Conservation (phyloP, 2,329 filamentous ascomycete genomes). For the Tolypocladium cylindrosporum region DNA sequence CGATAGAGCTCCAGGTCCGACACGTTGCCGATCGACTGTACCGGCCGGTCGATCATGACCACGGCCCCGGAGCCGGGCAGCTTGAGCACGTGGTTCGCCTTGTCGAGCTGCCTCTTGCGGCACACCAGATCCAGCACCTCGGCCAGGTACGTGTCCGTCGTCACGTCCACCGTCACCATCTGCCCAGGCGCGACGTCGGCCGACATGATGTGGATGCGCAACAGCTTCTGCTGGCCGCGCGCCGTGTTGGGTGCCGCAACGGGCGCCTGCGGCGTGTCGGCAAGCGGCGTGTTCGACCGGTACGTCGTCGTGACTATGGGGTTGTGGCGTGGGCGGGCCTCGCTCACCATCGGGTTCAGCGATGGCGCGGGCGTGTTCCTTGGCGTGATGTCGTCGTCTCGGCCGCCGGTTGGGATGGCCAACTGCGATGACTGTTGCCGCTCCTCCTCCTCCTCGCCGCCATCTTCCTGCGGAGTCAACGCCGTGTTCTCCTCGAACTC, state of each 20-base stretch:
- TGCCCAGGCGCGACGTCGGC: conserved; percentile 63
- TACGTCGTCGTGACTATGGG: conserved; percentile 53
- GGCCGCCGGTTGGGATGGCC: neutral
- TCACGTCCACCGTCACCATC: conserved; percentile 64
- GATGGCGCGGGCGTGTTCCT: conserved; percentile 17
- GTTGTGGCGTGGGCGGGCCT: conserved; percentile 35
- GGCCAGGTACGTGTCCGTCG: conserved; percentile 73
- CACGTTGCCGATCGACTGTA: conserved; percentile 67
- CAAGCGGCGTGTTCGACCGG: conserved; percentile 41
- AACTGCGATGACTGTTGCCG: conserved; percentile 1
- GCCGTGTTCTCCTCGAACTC: conserved; percentile 61
- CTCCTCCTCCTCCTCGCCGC: conserved; percentile 40
- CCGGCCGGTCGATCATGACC: conserved; percentile 66
- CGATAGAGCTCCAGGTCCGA: conserved; percentile 67
- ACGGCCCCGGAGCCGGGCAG: conserved; percentile 65
- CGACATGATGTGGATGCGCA: conserved; percentile 62
- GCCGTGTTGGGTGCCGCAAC: conserved; percentile 30
- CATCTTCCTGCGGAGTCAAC: conserved; percentile 55
- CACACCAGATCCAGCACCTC: conserved; percentile 74
- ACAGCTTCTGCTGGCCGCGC: conserved; percentile 58
- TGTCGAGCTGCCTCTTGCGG: conserved; percentile 67
- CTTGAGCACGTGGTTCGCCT: conserved; percentile 69
- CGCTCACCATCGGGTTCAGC: conserved; percentile 16
- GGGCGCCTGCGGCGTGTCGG: conserved; percentile 45
- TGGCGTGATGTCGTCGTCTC: conserved; percentile 8